phyloP scores from a whole-genome alignment of 148 eudicot genomes.

The Chenopodium berlandieri region DNA sequence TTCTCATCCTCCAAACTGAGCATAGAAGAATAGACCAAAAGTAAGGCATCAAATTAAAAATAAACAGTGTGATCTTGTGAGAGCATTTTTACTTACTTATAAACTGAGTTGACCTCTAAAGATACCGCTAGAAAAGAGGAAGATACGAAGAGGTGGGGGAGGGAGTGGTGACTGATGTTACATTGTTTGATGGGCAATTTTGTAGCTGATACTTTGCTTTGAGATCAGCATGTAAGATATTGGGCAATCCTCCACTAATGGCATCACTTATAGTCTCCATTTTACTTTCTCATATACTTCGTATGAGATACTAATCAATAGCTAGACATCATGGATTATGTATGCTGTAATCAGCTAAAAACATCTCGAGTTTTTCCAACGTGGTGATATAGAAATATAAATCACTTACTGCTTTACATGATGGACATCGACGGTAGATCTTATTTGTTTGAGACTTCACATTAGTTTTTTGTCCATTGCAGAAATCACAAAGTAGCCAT shows the following conservation, averaged over 20 bases:
- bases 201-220: not conserved
- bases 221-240: not conserved
- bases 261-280: not conserved
- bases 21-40: not conserved
- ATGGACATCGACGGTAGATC: slow-evolving; percentile 83
- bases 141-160: not conserved
- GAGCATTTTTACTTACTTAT: not conserved
- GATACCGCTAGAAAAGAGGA: not conserved
- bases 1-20: not conserved
- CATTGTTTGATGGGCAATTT: too few species aligned
- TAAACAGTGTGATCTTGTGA: not conserved
- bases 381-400: not conserved
- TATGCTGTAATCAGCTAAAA: not conserved
- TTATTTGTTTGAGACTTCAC: slow-evolving; percentile 67
- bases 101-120: not conserved
- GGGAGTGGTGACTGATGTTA: not conserved
- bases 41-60: not conserved
- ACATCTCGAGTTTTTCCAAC: not conserved
- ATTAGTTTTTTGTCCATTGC: slow-evolving; percentile 80
- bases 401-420: slow-evolving; percentile 79
- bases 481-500: slow-evolving; percentile 90
- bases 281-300: not conserved
- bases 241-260: not conserved
- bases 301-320: not conserved
- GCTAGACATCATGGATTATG: not conserved